Evolutionary conservation across 495 filamentous ascomycete genomes (phyloP).

Genomic region (Letharia lupina): DNA sequence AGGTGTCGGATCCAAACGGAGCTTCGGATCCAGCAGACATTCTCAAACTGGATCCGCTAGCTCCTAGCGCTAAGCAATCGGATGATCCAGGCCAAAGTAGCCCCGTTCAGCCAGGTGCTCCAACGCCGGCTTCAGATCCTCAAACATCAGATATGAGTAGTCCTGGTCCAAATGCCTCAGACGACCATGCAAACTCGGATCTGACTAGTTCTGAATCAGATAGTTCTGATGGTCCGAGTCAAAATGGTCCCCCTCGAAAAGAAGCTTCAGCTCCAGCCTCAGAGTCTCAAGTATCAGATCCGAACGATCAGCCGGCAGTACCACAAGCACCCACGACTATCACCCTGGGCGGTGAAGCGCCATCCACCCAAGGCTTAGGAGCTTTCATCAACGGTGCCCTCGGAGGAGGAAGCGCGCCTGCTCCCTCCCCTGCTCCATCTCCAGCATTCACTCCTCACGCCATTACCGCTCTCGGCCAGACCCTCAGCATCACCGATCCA

Average conservation of each 20-base stretch:
- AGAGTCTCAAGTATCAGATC: neutral
- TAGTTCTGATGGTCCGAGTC: neutral
- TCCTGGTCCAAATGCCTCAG: neutral
- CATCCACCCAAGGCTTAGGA: slow-evolving; percentile 2
- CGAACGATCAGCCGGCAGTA: neutral
- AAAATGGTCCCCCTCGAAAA: neutral
- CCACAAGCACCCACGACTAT: slow-evolving; percentile 15
- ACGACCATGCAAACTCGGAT: neutral
- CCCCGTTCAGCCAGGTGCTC: neutral
- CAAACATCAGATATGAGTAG: neutral
- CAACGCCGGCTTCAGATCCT: neutral
- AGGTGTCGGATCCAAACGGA: neutral
- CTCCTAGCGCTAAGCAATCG: neutral
- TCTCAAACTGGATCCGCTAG: neutral
- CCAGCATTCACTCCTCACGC: slow-evolving; percentile 3
- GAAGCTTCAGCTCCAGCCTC: neutral
- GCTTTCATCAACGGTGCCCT: slow-evolving; percentile 6
- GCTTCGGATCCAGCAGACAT: slow-evolving; percentile 1
- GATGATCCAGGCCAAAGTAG: neutral
- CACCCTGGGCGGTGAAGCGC: slow-evolving; percentile 1
- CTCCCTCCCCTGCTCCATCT: neutral
- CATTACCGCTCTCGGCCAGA: slow-evolving; percentile 4
- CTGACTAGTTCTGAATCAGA: neutral
- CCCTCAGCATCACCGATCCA: slow-evolving; percentile 5
- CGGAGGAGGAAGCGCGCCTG: neutral